Evolutionary conservation across 83 land plant genomes (phyloP).

Genomic region (Larix sibirica): DNA sequence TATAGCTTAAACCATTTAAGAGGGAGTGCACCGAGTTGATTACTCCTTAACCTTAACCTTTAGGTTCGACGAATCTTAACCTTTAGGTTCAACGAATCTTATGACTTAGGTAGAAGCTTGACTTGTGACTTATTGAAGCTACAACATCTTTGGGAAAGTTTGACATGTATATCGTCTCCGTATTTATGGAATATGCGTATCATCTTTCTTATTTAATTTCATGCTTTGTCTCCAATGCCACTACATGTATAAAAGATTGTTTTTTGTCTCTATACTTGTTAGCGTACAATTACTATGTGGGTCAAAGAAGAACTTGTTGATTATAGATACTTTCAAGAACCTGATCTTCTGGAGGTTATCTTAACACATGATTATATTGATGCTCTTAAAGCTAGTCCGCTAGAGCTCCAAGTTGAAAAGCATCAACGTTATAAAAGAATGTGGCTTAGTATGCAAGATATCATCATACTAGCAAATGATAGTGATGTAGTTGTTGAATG

Average conservation of each 20-base stretch:
- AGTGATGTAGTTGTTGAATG: slow-evolving; percentile 45
- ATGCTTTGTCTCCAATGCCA: not conserved
- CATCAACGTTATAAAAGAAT: slow-evolving; percentile 85
- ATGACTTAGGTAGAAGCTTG: not conserved
- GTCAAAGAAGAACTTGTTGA: slow-evolving; percentile 96
- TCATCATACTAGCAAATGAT: slow-evolving; percentile 89
- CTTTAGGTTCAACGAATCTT: too few species aligned
- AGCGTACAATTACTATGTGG: slow-evolving; percentile 92
- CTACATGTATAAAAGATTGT: not conserved
- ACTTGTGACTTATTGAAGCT: slow-evolving; percentile 13
- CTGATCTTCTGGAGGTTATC: slow-evolving; percentile 87
- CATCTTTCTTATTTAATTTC: not conserved
- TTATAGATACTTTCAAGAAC: slow-evolving; percentile 97
- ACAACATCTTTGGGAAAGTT: slow-evolving; percentile 13
- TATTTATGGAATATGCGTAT: not conserved
- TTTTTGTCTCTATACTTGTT: not conserved
- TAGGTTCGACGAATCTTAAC: too few species aligned
- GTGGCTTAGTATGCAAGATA: slow-evolving; percentile 97
- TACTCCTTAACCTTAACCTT: too few species aligned
- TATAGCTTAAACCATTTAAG: too few species aligned
- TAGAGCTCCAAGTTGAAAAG: slow-evolving; percentile 91
- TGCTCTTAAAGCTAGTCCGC: slow-evolving; percentile 46
- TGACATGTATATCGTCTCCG: not conserved
- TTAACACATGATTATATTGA: slow-evolving; percentile 66
- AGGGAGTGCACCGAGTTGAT: too few species aligned